These are phyloP conservation scores for Nitzschia sp. DNA, from an alignment of 108 stramenopile species.

Conservation along the genomic window DNA sequence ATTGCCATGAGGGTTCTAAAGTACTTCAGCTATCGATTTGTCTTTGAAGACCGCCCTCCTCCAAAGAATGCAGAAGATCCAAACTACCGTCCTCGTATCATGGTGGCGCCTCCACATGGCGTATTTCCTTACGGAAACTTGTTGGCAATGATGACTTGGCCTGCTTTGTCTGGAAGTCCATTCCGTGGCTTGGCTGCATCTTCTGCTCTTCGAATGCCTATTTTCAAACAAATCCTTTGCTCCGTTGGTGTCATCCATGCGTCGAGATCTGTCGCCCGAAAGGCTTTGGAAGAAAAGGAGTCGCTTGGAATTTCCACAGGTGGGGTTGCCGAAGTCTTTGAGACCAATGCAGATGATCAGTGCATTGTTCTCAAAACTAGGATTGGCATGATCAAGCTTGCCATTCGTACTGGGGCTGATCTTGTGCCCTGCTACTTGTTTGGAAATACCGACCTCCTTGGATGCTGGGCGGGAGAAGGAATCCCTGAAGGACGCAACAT, in stretches of 20 bases:
- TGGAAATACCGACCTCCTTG: conserved; percentile 51
- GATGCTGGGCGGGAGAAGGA: conserved; percentile 38
- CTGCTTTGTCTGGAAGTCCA: conserved; percentile 23
- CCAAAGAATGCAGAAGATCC: conserved; percentile 4
- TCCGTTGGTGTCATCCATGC: conserved; percentile 42
- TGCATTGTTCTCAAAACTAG: conserved; percentile 38
- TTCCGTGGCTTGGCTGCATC: conserved; percentile 40
- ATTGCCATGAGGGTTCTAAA: conserved; percentile 32
- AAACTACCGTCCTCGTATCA: conserved; percentile 34
- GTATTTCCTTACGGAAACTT: conserved; percentile 52
- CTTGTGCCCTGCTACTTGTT: conserved; percentile 56
- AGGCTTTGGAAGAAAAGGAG: conserved; percentile 24
- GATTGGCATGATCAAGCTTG: conserved; percentile 55
- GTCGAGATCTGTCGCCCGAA: conserved; percentile 31
- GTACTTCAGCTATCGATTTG: conserved; percentile 44
- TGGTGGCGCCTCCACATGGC: conserved; percentile 47
- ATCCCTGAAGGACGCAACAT: conserved; percentile 21
- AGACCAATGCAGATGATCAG: conserved; percentile 39
- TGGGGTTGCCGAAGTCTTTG: conserved; percentile 55
- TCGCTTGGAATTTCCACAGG: conserved; percentile 49
- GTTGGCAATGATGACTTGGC: conserved; percentile 35
- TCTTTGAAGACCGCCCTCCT: conserved; percentile 25
- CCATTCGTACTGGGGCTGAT: conserved; percentile 57
- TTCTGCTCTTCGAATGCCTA: conserved; percentile 41
- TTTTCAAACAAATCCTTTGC: conserved; percentile 50